Evolutionary conservation across 2,329 filamentous ascomycete genomes (phyloP).

Genomic region (Alternaria gaisen): DNA sequence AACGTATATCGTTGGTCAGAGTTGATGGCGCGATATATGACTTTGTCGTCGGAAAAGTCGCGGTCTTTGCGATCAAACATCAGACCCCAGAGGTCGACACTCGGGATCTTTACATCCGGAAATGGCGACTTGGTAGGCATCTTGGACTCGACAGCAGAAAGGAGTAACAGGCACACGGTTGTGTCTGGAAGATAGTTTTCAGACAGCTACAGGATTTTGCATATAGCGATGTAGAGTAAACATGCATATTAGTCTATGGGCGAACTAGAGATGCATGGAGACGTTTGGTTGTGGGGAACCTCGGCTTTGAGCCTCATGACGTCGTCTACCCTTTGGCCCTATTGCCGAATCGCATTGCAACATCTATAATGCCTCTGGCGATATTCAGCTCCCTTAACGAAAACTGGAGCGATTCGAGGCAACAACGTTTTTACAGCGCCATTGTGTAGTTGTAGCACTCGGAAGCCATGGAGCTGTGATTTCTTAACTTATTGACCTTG

Average conservation of each 20-base stretch:
- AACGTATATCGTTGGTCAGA: slow-evolving; percentile 67
- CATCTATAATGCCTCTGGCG: not conserved
- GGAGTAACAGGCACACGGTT: not conserved
- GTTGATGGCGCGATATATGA: slow-evolving; percentile 33
- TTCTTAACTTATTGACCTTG: not conserved
- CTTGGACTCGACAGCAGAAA: not conserved
- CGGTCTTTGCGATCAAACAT: slow-evolving; percentile 35
- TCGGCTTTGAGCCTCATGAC: slow-evolving; percentile 6
- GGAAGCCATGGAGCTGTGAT: not conserved
- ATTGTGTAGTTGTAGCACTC: not conserved
- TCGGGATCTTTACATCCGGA: slow-evolving; percentile 32
- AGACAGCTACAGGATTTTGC: not conserved
- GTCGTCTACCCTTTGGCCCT: slow-evolving; percentile 1
- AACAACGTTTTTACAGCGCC: not conserved
- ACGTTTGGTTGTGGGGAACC: slow-evolving; percentile 9
- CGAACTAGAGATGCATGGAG: not conserved
- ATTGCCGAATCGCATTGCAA: not conserved
- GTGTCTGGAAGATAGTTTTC: not conserved
- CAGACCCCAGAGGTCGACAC: slow-evolving; percentile 34
- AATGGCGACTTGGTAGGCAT: slow-evolving; percentile 37
- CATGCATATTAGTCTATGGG: not conserved
- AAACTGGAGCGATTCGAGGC: not conserved
- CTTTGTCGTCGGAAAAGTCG: slow-evolving; percentile 34
- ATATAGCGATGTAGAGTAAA: not conserved
- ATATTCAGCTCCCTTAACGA: not conserved